Conservation (phyloP, 352 stramenopile genomes). For the Phytophthora pisi region DNA sequence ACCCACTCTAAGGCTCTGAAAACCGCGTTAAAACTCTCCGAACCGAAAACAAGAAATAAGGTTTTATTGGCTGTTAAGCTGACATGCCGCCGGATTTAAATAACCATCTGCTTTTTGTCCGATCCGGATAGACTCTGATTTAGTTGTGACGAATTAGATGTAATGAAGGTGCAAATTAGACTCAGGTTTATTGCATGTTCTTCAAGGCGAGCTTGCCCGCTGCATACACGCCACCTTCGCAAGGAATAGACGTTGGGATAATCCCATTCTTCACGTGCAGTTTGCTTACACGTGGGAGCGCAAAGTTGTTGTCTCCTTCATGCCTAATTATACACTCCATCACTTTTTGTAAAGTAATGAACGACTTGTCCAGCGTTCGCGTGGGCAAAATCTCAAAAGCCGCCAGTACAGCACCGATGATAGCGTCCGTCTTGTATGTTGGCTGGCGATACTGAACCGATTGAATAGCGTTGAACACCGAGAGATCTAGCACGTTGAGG, state of each 20-base stretch:
- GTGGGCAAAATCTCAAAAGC: not conserved
- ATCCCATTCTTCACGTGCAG: no score
- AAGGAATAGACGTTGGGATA: no score
- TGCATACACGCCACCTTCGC: no score
- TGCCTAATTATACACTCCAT: conserved; percentile 1
- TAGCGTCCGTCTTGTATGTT: not conserved
- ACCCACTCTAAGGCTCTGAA: no score
- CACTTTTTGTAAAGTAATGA: conserved; percentile 1
- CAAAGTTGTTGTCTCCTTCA: not conserved
- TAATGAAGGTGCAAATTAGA: no score
- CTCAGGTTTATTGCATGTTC: no score
- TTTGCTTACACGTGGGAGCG: no score
- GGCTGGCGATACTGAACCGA: conserved; percentile 2
- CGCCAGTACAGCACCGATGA: not conserved
- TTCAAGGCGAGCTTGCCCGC: no score
- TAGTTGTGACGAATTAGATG: not conserved
- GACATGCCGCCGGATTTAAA: not conserved
- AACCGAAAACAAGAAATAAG: not conserved
- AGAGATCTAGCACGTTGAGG: not conserved
- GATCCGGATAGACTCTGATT: not conserved
- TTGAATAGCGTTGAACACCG: not conserved
- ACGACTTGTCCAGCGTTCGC: not conserved
- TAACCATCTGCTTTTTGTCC: not conserved
- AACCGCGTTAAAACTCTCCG: not conserved
- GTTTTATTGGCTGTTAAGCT: not conserved